Conservation (phyloP, 495 filamentous ascomycete species). For the Penicillium tannophilum region DNA sequence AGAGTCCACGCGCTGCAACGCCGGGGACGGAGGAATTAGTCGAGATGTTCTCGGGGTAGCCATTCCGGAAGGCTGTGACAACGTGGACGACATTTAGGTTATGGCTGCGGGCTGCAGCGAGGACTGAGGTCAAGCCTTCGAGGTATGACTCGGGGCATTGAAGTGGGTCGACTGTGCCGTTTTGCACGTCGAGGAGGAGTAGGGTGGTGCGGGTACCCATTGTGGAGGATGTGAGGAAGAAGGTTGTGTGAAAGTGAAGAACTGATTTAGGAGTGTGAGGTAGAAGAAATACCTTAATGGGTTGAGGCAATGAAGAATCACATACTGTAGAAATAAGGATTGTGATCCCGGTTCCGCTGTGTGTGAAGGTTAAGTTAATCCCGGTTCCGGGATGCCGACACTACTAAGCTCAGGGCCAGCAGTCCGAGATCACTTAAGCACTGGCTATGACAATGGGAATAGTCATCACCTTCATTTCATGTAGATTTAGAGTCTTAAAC, state of each 20-base stretch:
- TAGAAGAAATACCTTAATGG: too few species aligned
- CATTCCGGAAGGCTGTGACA: conserved; percentile 34
- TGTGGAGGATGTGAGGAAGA: background rate
- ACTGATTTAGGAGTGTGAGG: too few species aligned
- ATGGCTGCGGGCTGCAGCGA: conserved; percentile 29
- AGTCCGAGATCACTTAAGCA: too few species aligned
- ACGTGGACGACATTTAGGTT: conserved; percentile 36
- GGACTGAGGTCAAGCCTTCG: conserved; percentile 21
- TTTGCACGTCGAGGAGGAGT: conserved; percentile 42
- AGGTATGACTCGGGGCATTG: conserved; percentile 25
- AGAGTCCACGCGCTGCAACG: conserved; percentile 21
- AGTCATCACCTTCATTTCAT: too few species aligned
- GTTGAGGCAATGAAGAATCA: background rate
- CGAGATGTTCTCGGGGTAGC: conserved; percentile 32
- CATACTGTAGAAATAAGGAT: background rate
- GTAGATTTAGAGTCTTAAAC: too few species aligned
- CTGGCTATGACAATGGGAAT: too few species aligned
- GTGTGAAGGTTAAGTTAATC: background rate
- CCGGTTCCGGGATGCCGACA: background rate
- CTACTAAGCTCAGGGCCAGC: background rate
- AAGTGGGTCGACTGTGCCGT: conserved; percentile 27
- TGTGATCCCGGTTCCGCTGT: background rate
- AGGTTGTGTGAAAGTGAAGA: background rate
- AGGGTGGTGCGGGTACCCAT: conserved; percentile 25
- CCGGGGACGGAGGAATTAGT: conserved; percentile 25